Percentiles rank a stretch among this genome's conserved stretches.
These are phyloP conservation scores for Neurospora sp. DNA, from an alignment of 2,329 filamentous ascomycete species.

Conservation along the genomic window DNA sequence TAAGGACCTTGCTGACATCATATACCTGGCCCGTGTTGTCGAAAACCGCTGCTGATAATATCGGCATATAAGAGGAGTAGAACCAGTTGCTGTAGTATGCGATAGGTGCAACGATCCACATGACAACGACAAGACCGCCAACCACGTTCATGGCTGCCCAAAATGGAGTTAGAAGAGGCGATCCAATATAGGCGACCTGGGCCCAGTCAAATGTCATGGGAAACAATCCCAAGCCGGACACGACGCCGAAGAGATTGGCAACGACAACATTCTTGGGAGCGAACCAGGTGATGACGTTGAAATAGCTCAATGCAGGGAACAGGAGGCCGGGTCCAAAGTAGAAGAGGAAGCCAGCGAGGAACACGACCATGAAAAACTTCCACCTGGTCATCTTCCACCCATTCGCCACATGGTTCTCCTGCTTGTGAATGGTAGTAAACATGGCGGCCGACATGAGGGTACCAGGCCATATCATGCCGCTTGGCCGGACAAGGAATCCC, in stretches of 20 bases:
- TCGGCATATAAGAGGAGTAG: conserved; percentile 77
- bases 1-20: conserved; percentile 72
- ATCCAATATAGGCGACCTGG: conserved; percentile 80
- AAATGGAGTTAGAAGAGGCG: conserved; percentile 72
- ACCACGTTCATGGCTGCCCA: conserved; percentile 82
- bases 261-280: conserved; percentile 78
- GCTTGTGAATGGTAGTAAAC: conserved; percentile 78
- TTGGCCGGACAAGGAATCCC: conserved; percentile 72
- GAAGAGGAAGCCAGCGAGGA: conserved; percentile 61
- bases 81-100: conserved; percentile 73
- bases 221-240: conserved; percentile 75
- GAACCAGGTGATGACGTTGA: conserved; percentile 83
- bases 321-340: conserved; percentile 79
- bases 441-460: conserved; percentile 83
- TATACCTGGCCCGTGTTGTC: conserved; percentile 76
- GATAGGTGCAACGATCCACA: conserved; percentile 75
- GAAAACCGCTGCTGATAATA: conserved; percentile 74
- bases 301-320: conserved; percentile 78
- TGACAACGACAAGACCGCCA: conserved; percentile 67
- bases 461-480: conserved; percentile 86
- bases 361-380: conserved; percentile 73
- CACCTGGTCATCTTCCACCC: conserved; percentile 76
- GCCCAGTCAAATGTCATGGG: conserved; percentile 88
- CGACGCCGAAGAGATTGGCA: conserved; percentile 76
- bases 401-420: conserved; percentile 71